phyloP scores from a whole-genome alignment of 2,329 filamentous ascomycete genomes.

The Penicillium freii region DNA sequence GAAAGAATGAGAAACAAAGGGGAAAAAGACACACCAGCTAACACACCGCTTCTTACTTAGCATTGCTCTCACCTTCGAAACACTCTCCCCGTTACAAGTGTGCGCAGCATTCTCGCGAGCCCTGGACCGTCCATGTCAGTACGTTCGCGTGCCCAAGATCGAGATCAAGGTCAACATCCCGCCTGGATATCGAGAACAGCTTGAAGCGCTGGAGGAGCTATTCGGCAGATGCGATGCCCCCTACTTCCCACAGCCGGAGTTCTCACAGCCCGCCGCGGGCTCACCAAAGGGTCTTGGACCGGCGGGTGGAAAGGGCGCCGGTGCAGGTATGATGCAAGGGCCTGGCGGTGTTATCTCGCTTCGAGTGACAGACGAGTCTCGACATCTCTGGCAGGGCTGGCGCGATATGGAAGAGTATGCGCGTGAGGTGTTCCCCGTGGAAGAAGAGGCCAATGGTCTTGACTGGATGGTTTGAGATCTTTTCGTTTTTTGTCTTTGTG shows the following conservation, averaged over 20 bases:
- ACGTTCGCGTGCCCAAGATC: conserved; percentile 70
- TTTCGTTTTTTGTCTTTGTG: background rate
- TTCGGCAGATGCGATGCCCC: conserved; percentile 60
- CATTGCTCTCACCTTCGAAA: conserved; percentile 87
- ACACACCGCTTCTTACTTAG: conserved; percentile 44
- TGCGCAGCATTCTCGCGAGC: conserved; percentile 78
- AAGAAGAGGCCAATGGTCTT: conserved; percentile 89
- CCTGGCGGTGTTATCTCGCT: conserved; percentile 59
- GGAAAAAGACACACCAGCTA: conserved; percentile 1
- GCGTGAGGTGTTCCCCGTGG: conserved; percentile 85
- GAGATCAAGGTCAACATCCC: conserved; percentile 84
- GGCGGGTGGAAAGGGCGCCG: conserved; percentile 41
- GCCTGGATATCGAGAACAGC: conserved; percentile 81
- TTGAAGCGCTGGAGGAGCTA: conserved; percentile 63
- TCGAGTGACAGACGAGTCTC: conserved; percentile 70
- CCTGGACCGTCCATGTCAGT: conserved; percentile 72
- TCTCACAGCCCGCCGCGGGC: conserved; percentile 40
- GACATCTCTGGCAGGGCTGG: conserved; percentile 87
- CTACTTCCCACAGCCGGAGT: conserved; percentile 63
- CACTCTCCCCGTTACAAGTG: conserved; percentile 77
- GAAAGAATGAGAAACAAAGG: background rate
- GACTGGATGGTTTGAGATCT: conserved; percentile 72
- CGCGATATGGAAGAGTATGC: conserved; percentile 92
- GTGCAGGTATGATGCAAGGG: conserved; percentile 48
- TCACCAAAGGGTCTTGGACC: conserved; percentile 40